Percentiles rank a stretch among this genome's conserved stretches.
Conservation (phyloP, 495 filamentous ascomycete species). For the Trypethelium eluteriae region DNA sequence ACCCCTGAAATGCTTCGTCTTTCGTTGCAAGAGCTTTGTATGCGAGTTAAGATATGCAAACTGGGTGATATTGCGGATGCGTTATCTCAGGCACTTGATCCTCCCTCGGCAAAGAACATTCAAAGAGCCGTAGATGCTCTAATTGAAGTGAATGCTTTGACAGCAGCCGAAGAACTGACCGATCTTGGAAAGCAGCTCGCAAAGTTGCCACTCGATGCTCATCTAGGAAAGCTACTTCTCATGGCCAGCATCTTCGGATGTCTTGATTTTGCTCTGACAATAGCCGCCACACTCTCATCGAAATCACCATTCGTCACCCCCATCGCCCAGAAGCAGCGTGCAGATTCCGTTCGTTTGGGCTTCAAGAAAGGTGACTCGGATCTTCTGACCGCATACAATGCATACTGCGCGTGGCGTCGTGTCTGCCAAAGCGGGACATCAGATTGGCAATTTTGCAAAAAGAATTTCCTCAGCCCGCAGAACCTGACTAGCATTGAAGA, state of each 20-base stretch:
- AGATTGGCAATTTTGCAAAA: conserved; percentile 81
- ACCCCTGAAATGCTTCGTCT: conserved; percentile 91
- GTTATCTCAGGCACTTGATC: conserved; percentile 80
- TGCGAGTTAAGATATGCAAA: conserved; percentile 96
- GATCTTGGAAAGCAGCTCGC: conserved; percentile 78
- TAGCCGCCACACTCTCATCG: conserved; percentile 85
- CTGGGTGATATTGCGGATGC: conserved; percentile 86
- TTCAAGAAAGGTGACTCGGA: conserved; percentile 88
- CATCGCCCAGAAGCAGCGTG: conserved; percentile 71
- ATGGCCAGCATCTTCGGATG: conserved; percentile 78
- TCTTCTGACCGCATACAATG: conserved; percentile 84
- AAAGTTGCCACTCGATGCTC: conserved; percentile 83
- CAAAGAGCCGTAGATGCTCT: conserved; percentile 84
- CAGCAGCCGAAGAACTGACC: conserved; percentile 70
- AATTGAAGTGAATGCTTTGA: conserved; percentile 87
- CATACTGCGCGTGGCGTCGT: conserved; percentile 79
- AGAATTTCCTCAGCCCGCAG: conserved; percentile 79
- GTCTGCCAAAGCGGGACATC: conserved; percentile 60
- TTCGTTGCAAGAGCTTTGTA: conserved; percentile 84
- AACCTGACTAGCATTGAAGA: conserved; percentile 88
- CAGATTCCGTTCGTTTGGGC: conserved; percentile 62
- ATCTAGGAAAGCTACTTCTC: conserved; percentile 86
- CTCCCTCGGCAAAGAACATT: conserved; percentile 84
- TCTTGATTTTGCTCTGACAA: conserved; percentile 79
- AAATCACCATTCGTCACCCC: conserved; percentile 88